A percentile compares a stretch with the other conserved stretches of the same genome.
phyloP scores from a whole-genome alignment of 176 grass and related monocot genomes.

The Avena insularis region DNA sequence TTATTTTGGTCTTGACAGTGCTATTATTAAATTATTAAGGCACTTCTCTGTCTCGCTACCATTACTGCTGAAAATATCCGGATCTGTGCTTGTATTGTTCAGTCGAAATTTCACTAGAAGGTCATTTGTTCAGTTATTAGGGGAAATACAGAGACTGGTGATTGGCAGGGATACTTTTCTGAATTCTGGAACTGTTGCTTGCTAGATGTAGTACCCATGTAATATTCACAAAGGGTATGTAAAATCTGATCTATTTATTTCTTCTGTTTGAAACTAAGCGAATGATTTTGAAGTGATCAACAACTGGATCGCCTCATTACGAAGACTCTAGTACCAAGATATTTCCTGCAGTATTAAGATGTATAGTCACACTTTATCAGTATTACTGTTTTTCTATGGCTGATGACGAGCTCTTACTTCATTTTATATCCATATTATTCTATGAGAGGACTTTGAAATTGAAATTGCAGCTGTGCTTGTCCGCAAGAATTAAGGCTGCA shows the following conservation, averaged over 20 bases:
- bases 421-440: slow-evolving; percentile 1
- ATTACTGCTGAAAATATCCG: too few species aligned
- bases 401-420: not conserved
- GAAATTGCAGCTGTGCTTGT: not conserved
- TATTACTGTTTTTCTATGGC: not conserved
- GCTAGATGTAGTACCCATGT: not conserved
- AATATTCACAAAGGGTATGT: not conserved
- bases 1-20: too few species aligned
- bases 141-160: not conserved
- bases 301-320: not conserved
- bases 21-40: too few species aligned
- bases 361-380: not conserved
- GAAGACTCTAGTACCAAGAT: not conserved
- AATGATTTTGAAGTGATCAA: not conserved
- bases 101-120: not conserved
- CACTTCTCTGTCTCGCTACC: too few species aligned
- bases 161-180: not conserved
- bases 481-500: slow-evolving; percentile 1
- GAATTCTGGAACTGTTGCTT: not conserved
- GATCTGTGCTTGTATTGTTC: not conserved
- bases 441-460: not conserved
- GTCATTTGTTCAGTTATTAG: not conserved
- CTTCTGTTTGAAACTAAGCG: not conserved
- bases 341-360: not conserved
- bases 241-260: not conserved